Evolutionary conservation across 2,329 filamentous ascomycete genomes (phyloP).

Genomic region (Pyricularia grisea): DNA sequence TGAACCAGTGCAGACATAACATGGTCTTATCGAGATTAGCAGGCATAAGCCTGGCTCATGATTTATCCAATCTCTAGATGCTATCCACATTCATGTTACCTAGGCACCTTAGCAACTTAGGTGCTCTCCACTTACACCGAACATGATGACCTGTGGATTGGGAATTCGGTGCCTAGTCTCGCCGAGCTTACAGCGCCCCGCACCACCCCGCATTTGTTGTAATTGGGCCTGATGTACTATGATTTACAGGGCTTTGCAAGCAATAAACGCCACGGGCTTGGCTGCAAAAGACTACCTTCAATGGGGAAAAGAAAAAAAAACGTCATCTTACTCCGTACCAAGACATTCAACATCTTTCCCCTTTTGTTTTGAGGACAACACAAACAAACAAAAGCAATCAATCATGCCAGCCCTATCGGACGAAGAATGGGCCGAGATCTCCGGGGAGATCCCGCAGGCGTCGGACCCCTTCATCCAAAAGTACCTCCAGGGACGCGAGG

Average conservation of each 20-base stretch:
- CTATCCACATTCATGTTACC: not conserved
- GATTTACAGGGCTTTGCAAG: not conserved
- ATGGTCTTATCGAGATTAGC: not conserved
- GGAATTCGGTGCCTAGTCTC: not conserved
- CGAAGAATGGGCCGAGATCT: constrained; percentile 50
- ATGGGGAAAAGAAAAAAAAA: not conserved
- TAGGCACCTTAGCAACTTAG: no score
- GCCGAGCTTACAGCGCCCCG: not conserved
- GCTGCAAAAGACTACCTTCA: not conserved
- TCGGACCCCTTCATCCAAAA: constrained; percentile 73
- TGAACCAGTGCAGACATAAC: not conserved
- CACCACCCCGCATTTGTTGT: not conserved
- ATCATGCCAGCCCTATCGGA: constrained; percentile 34
- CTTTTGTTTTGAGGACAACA: no score
- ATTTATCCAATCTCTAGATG: not conserved
- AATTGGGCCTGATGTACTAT: not conserved
- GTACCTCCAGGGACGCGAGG: constrained; percentile 67
- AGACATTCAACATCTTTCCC: not conserved
- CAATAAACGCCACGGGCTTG: not conserved
- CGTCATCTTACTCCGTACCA: not conserved
- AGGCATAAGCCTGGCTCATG: not conserved
- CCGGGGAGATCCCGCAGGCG: constrained; percentile 42
- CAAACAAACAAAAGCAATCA: not conserved
- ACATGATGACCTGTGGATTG: not conserved
- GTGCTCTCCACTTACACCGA: not conserved